These are phyloP conservation scores for Opeltia flavorubescens DNA, from an alignment of 495 filamentous ascomycete genomes.

Conservation along the genomic window DNA sequence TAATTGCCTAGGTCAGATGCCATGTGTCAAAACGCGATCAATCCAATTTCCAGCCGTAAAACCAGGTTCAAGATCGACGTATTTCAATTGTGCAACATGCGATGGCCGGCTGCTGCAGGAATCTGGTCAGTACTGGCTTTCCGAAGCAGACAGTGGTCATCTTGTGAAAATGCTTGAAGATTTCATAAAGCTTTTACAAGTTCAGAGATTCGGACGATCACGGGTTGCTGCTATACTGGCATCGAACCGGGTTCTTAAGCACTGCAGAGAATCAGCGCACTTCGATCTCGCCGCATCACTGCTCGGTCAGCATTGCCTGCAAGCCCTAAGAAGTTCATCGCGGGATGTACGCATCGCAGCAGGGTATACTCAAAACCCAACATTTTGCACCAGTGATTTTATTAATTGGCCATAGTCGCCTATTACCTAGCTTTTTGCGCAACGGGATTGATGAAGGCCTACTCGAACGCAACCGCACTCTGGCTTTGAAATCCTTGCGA, in stretches of 20 bases:
- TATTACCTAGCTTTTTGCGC: conserved; percentile 50
- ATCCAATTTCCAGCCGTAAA: not conserved
- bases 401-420: conserved; percentile 35
- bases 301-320: conserved; percentile 67
- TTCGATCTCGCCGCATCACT: conserved; percentile 51
- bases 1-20: not conserved
- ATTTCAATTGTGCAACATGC: not conserved
- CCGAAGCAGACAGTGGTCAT: not conserved
- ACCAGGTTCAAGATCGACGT: not conserved
- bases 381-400: conserved; percentile 9
- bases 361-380: conserved; percentile 29
- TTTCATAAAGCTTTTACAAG: conserved; percentile 29
- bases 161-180: not conserved
- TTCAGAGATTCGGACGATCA: conserved; percentile 43
- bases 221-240: conserved; percentile 62
- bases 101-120: not conserved
- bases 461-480: conserved; percentile 48
- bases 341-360: conserved; percentile 78
- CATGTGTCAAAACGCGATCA: not conserved
- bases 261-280: conserved; percentile 39
- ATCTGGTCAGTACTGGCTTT: not conserved
- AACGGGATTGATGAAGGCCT: conserved; percentile 29
- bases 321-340: conserved; percentile 64
- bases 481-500: conserved; percentile 53
- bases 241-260: conserved; percentile 50